Evolutionary conservation across 192 early-diverging fungal genomes (phyloP), one percentile per base, ranked within the genome.

Genomic region (Rhizophlyctis rosea): DNA sequence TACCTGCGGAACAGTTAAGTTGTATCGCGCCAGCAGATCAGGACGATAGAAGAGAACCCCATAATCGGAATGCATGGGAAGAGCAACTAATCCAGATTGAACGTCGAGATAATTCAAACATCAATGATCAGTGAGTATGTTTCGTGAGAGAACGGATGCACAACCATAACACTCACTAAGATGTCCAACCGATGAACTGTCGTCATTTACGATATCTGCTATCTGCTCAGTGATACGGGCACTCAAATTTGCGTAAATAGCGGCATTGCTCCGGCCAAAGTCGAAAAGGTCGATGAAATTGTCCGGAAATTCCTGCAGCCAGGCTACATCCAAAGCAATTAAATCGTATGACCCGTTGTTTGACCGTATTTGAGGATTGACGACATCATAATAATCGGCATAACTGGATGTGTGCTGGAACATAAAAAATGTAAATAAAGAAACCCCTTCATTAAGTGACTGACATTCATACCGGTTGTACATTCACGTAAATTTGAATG

Each of bases 21-120:
- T 62, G 54, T 68, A 62, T 36, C 56, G 55, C 47, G 34, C 27
- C n/a, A 68, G 39, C 30, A 68, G 28, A 62, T 68, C 67, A 5
- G 33, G 18, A 2, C 67, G 49, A n/a, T 34, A 53, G 44, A 55
- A 68, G 0, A 68, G 7, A 23, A 56, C 59, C 0, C 52, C 59
- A 36, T 62, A 68, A 48, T 68, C 67, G 24, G 59, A 27, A 58
- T 59, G 61, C 53, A 68, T 52, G 23, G 67, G 67, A 3, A 68
- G 24, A 3, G 67, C 67, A 33, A 68, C 56, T 54, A 11, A 16
- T 14, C 1, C 0, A 0, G 28, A 27, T 13, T 1, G 27, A 25
- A 25, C 18, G 14, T 21, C 52, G 28, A 16, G 0, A 47, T 14
- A 16, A 14, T 1, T 54, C 27, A 27, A 21, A 27, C 18, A 27